These are phyloP conservation scores for Gyromitra esculenta DNA, from an alignment of 2,329 filamentous ascomycete species.

Conservation along the genomic window DNA sequence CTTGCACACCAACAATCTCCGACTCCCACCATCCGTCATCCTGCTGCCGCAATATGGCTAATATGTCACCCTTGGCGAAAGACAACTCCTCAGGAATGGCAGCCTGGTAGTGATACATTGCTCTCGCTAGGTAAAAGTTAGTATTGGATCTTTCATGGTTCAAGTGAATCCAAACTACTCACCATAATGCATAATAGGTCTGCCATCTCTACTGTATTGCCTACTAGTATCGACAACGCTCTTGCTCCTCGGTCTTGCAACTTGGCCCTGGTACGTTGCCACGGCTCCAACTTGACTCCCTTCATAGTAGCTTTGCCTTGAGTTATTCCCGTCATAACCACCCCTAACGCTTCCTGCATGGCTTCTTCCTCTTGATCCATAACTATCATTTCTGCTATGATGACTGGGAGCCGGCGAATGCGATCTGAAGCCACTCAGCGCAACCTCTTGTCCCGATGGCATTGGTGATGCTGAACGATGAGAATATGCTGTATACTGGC, in stretches of 20 bases:
- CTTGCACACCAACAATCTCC: conserved; percentile 75
- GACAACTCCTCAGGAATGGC: conserved; percentile 94
- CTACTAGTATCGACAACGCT: conserved; percentile 84
- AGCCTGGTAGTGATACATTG: conserved; percentile 91
- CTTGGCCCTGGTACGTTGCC: conserved; percentile 48
- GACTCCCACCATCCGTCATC: conserved; percentile 99
- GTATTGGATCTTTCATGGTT: not conserved
- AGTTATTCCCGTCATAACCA: conserved; percentile 49
- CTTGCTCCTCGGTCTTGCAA: conserved; percentile 69
- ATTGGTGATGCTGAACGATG: conserved; percentile 50
- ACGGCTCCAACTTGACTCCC: conserved; percentile 58
- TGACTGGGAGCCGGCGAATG: conserved; percentile 53
- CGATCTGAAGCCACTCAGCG: conserved; percentile 47
- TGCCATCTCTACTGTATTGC: conserved; percentile 84
- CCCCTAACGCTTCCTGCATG: conserved; percentile 46
- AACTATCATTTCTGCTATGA: conserved; percentile 54
- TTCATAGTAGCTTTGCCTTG: conserved; percentile 65
- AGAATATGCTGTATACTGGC: conserved; percentile 53
- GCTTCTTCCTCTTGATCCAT: conserved; percentile 50
- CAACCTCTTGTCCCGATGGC: conserved; percentile 52
- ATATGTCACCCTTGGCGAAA: conserved; percentile 89
- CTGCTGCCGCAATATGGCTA: conserved; percentile 88
- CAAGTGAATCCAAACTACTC: conserved; percentile 63
- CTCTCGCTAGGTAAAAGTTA: conserved; percentile 72
- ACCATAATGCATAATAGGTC: conserved; percentile 93